These are phyloP conservation scores for Aspergillus jensenii DNA, from an alignment of 2,329 filamentous ascomycete genomes.

Conservation along the genomic window DNA sequence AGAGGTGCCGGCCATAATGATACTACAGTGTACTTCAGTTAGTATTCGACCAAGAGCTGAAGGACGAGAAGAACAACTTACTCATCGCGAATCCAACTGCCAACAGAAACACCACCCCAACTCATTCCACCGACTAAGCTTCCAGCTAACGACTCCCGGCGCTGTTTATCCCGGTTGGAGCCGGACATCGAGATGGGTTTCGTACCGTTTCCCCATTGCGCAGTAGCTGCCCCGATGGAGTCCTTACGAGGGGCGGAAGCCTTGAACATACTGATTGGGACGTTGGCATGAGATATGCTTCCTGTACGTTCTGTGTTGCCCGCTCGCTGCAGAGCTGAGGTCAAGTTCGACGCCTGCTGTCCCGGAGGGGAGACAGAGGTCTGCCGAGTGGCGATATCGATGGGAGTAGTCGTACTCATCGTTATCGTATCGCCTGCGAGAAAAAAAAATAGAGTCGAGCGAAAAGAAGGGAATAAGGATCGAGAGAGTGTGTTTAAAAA, in stretches of 20 bases:
- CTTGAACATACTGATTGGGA: conserved; percentile 39
- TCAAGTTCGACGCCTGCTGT: conserved; percentile 63
- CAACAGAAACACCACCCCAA: conserved; percentile 94
- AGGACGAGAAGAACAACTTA: conserved; percentile 56
- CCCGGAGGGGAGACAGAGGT: conserved; percentile 59
- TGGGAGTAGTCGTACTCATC: conserved; percentile 58
- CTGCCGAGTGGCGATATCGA: conserved; percentile 60
- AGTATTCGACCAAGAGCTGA: background rate
- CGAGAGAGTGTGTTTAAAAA: conserved; percentile 26
- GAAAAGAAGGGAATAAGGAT: background rate
- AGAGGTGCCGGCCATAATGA: conserved; percentile 95
- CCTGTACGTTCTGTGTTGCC: conserved; percentile 43
- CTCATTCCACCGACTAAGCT: conserved; percentile 79
- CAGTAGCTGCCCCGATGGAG: conserved; percentile 51
- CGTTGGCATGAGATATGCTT: conserved; percentile 45
- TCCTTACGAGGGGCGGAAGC: conserved; percentile 51
- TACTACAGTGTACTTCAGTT: conserved; percentile 55
- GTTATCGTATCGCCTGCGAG: conserved; percentile 30
- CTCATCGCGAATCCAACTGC: conserved; percentile 97
- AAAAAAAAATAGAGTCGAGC: conserved; percentile 37
- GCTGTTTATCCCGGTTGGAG: conserved; percentile 49
- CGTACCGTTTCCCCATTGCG: conserved; percentile 58
- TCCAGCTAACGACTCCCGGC: conserved; percentile 61
- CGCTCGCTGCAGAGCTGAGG: conserved; percentile 58
- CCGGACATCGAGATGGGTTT: conserved; percentile 61